Base-by-base conservation (phyloP, 1,139 yeast genomes). In the Yamadazyma membranifaciens region DNA sequence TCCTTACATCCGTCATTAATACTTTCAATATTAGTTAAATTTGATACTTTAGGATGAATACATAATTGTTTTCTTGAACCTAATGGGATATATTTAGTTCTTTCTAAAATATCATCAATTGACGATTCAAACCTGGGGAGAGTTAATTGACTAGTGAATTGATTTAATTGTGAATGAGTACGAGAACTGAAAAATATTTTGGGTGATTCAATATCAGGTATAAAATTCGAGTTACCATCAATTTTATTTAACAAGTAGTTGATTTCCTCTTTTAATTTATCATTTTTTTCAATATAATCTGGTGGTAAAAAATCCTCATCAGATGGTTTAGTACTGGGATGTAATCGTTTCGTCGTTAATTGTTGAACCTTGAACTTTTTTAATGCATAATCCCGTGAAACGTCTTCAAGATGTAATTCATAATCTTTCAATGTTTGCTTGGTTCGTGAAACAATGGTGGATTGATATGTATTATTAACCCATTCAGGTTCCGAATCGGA, bases 41-140 rank as follows among this genome's bases (percentile, higher is more conserved):
- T 67, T 9, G 75, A 64, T 0, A 89, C 83, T 25, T 72, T 69
- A 1, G 79, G 76, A 56, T 92, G 79, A 11, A 91, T 80, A 55
- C 98, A 91, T 1, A 89, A 67, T 52, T 88, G 97, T 57, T 83
- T 86, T 41, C 97, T 75, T 0, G 97, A 88, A 0, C 91, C 96
- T 25, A 87, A 52, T 0, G 95, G 83, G 3, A 83, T 50, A 50
- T 75, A 81, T 54, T 83, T 84, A 3, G 73, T 66, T 43, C 79
- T 60, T 36, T 69, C 72, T 1, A 58, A 49, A 0, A 65, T 41
- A 1, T 66, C 69, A 9, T 59, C 63, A 45, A 79, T 67, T 0
- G 89, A 76, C 0, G 95, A 75, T 1, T 86, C 83, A 46, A 88
- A 84, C 0, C 61, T 47, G 0, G 95, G 80, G 28, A 85, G 56